These are phyloP conservation scores for Parastagonospora nodorum DNA, from an alignment of 2,329 filamentous ascomycete species.

Conservation along the genomic window DNA sequence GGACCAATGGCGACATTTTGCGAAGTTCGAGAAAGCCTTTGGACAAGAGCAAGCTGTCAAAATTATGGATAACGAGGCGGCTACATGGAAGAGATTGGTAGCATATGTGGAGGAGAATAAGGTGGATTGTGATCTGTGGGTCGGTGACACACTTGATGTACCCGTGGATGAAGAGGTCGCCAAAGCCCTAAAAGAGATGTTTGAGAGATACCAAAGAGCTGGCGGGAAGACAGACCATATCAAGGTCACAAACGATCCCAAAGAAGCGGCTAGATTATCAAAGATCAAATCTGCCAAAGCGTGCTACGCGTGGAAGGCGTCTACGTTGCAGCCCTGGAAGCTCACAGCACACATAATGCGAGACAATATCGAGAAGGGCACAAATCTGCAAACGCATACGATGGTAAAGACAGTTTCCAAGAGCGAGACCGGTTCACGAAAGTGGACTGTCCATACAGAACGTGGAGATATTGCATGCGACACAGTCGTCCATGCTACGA, in stretches of 20 bases:
- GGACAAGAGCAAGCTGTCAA: constrained; percentile 32
- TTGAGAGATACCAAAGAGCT: constrained; percentile 22
- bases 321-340: constrained; percentile 35
- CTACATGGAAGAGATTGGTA: constrained; percentile 28
- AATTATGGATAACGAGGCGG: constrained; percentile 32
- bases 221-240: constrained; percentile 31
- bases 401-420: constrained; percentile 14
- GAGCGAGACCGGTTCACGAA: constrained; percentile 3
- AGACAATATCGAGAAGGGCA: constrained; percentile 19
- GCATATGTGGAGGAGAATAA: constrained; percentile 25
- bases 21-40: constrained; percentile 32
- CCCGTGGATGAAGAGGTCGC: constrained; percentile 31
- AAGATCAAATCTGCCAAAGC: constrained; percentile 28
- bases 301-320: constrained; percentile 31
- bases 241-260: constrained; percentile 22
- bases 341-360: constrained; percentile 34
- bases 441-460: constrained; percentile 25
- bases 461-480: constrained; percentile 25
- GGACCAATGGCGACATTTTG: constrained; percentile 32
- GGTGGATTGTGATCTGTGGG: constrained; percentile 35
- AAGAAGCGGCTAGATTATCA: constrained; percentile 16
- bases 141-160: constrained; percentile 34
- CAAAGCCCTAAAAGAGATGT: constrained; percentile 20
- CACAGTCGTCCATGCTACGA: constrained; percentile 29
- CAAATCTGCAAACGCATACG: constrained; percentile 30